phyloP scores from a whole-genome alignment of 2,329 filamentous ascomycete species.

The Hirsutella rhossiliensis region DNA sequence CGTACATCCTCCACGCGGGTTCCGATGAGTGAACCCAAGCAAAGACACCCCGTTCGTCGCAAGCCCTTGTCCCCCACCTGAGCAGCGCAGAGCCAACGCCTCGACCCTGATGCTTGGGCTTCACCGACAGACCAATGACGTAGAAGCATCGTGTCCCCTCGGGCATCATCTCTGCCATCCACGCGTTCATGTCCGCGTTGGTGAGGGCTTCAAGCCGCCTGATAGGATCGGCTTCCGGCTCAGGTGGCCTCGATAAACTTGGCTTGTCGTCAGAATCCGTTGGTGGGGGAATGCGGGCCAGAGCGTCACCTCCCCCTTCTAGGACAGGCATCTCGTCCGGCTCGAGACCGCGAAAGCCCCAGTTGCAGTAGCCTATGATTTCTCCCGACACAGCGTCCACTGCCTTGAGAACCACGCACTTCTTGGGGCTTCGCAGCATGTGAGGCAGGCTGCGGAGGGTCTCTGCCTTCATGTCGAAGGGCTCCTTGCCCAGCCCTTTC shows the following conservation, averaged over 20 bases:
- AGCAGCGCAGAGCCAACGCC: slow-evolving; percentile 20
- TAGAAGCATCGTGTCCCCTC: slow-evolving; percentile 18
- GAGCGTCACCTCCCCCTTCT: slow-evolving; percentile 6
- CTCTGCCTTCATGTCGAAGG: slow-evolving; percentile 16
- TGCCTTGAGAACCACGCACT: slow-evolving; percentile 18
- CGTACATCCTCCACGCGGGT: slow-evolving; percentile 15
- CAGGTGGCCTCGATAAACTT: not conserved
- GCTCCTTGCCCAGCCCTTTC: slow-evolving; percentile 17
- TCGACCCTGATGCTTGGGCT: slow-evolving; percentile 15
- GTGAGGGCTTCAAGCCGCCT: slow-evolving; percentile 17
- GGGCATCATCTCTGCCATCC: slow-evolving; percentile 19
- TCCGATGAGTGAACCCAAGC: slow-evolving; percentile 24
- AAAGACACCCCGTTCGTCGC: slow-evolving; percentile 15
- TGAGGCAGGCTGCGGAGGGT: slow-evolving; percentile 10
- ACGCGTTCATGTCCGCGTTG: slow-evolving; percentile 16
- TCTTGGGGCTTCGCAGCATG: slow-evolving; percentile 11
- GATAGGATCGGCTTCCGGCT: slow-evolving; percentile 11
- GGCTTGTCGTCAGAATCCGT: not conserved
- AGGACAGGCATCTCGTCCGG: slow-evolving; percentile 10
- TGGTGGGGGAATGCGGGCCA: too few species aligned
- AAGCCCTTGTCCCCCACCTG: slow-evolving; percentile 16
- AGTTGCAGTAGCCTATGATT: slow-evolving; percentile 17
- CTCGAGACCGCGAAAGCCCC: slow-evolving; percentile 18
- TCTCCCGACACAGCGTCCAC: slow-evolving; percentile 15
- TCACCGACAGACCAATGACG: slow-evolving; percentile 17